A percentile compares a stretch with the other conserved stretches of the same genome.
Evolutionary conservation across 2,329 filamentous ascomycete genomes (phyloP).

Genomic region (Fusarium sp.): DNA sequence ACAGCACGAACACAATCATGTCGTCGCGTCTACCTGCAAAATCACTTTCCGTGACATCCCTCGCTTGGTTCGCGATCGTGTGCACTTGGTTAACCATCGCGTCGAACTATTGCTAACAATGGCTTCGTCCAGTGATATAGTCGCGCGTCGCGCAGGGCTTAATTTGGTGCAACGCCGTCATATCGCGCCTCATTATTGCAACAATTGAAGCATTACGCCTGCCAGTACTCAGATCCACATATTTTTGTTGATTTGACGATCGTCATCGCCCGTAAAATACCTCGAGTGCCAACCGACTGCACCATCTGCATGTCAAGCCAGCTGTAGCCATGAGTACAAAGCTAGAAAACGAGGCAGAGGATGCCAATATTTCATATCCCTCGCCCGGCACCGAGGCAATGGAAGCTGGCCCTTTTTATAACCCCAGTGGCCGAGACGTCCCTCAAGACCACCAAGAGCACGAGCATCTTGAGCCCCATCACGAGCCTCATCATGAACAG

Average conservation of each 20-base stretch:
- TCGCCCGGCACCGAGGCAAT: conserved; percentile 57
- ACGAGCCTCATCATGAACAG: conserved; percentile 34
- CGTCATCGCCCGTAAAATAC: conserved; percentile 1
- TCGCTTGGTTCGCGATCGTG: conserved; percentile 16
- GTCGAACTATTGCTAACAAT: conserved; percentile 41
- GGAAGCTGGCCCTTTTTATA: conserved; percentile 56
- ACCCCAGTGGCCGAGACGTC: conserved; percentile 49
- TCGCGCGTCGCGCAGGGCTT: conserved; percentile 37
- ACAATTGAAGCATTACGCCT: conserved; percentile 10
- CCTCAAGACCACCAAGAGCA: conserved; percentile 45
- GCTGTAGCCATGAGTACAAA: conserved; percentile 44
- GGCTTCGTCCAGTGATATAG: conserved; percentile 39
- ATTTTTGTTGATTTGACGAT: conserved; percentile 26
- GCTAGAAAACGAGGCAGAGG: conserved; percentile 49
- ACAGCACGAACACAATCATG: conserved; percentile 28
- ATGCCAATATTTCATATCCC: conserved; percentile 55
- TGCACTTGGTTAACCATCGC: conserved; percentile 33
- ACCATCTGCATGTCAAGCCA: conserved; percentile 5
- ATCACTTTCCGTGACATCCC: conserved; percentile 24
- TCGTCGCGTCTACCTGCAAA: conserved; percentile 19
- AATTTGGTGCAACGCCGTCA: conserved; percentile 23
- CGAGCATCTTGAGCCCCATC: conserved; percentile 39
- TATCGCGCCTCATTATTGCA: conserved; percentile 31
- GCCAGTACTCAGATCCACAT: neutral
- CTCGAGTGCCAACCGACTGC: conserved; percentile 5